Evolutionary conservation across 257 asterid genomes (phyloP).

Genomic region (Fraxinus pennsylvanica): DNA sequence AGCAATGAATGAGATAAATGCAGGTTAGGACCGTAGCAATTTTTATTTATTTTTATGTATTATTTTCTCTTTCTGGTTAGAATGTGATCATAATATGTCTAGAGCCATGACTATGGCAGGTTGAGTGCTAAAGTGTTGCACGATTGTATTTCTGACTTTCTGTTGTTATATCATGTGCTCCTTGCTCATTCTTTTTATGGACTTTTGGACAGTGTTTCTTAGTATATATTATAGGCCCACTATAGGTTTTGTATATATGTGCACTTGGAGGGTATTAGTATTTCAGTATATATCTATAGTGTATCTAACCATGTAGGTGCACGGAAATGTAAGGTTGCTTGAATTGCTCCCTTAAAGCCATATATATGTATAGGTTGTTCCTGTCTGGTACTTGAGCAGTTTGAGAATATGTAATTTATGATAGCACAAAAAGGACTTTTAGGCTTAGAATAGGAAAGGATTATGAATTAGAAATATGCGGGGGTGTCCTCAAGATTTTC

Average conservation of each 20-base stretch:
- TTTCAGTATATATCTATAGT: not conserved
- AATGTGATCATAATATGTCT: not conserved
- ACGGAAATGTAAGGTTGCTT: not conserved
- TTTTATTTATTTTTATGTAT: not conserved
- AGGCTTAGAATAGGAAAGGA: not conserved
- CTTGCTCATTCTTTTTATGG: not conserved
- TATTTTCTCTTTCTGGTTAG: not conserved
- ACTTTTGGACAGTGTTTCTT: conserved; percentile 1
- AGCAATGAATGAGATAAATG: conserved; percentile 98
- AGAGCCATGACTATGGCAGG: not conserved
- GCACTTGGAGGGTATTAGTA: not conserved
- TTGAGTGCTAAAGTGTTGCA: not conserved
- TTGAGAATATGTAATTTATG: not conserved
- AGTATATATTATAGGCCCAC: not conserved
- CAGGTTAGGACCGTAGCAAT: conserved; percentile 55
- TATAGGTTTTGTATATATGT: not conserved
- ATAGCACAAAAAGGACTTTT: not conserved
- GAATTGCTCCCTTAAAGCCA: not conserved
- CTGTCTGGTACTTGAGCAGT: not conserved
- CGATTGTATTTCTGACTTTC: not conserved
- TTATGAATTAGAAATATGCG: not conserved
- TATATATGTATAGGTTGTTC: not conserved
- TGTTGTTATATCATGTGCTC: not conserved
- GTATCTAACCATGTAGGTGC: not conserved
- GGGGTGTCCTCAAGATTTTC: too few species aligned